phyloP scores from a whole-genome alignment of 768 basidiomycete species.

The Calocybe cyanea region DNA sequence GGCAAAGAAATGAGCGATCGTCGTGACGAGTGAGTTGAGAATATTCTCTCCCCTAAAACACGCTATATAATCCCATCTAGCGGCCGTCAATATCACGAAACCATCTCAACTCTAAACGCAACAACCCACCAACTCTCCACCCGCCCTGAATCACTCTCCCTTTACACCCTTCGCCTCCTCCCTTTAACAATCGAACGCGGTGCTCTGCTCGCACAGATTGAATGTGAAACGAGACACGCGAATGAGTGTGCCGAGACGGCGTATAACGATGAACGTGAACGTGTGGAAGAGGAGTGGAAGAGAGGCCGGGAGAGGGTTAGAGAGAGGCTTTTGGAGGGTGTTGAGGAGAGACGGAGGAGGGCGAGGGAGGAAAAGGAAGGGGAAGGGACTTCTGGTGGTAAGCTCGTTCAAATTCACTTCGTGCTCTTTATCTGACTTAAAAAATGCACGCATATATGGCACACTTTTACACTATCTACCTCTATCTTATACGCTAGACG shows the following conservation, averaged over 20 bases:
- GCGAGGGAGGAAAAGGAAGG: slow-evolving; percentile 89
- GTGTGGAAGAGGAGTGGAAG: slow-evolving; percentile 81
- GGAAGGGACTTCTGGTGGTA: slow-evolving; percentile 73
- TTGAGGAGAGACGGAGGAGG: slow-evolving; percentile 74
- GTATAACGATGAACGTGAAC: slow-evolving; percentile 73
- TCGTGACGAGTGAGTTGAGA: slow-evolving; percentile 62
- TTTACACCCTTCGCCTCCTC: slow-evolving; percentile 70
- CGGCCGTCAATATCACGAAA: slow-evolving; percentile 60
- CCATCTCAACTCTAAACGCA: slow-evolving; percentile 54
- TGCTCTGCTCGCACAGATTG: slow-evolving; percentile 62
- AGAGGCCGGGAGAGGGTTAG: slow-evolving; percentile 71
- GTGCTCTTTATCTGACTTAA: neutral
- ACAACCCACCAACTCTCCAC: slow-evolving; percentile 61
- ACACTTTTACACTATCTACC: neutral
- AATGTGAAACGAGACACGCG: slow-evolving; percentile 65
- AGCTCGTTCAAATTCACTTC: slow-evolving; percentile 21
- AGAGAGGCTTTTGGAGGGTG: slow-evolving; percentile 76
- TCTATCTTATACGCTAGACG: slow-evolving; percentile 42
- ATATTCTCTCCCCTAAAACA: slow-evolving; percentile 10
- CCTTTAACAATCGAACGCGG: slow-evolving; percentile 76
- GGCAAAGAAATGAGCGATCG: slow-evolving; percentile 73
- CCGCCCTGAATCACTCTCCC: slow-evolving; percentile 59
- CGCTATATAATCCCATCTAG: slow-evolving; percentile 27
- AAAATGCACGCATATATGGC: too few species aligned
- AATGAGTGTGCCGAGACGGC: slow-evolving; percentile 64